phyloP scores from a whole-genome alignment of 2,329 filamentous ascomycete genomes.

The Chalara sp. region DNA sequence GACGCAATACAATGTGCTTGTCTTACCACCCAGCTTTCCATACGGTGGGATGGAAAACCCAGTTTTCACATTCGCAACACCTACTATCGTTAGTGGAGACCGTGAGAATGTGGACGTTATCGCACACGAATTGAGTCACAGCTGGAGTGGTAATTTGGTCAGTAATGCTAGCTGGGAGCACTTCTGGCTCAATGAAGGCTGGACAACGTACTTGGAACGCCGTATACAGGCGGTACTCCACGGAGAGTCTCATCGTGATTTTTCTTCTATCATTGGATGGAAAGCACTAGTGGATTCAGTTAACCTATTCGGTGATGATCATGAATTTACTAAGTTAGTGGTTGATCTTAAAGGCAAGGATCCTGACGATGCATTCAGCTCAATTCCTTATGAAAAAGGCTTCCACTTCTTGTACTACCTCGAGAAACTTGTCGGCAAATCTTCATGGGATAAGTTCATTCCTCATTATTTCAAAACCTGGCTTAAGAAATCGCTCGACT shows the following conservation, averaged over 20 bases:
- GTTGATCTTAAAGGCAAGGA: constrained; percentile 84
- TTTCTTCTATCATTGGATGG: constrained; percentile 95
- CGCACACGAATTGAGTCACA: constrained; percentile 71
- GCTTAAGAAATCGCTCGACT: constrained; percentile 81
- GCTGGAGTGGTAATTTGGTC: constrained; percentile 86
- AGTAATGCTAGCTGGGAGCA: constrained; percentile 77
- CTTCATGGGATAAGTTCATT: constrained; percentile 93
- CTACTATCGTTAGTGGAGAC: constrained; percentile 86
- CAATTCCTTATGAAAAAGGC: constrained; percentile 91
- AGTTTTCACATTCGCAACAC: constrained; percentile 90
- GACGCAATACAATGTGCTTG: constrained; percentile 91
- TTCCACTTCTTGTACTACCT: constrained; percentile 92
- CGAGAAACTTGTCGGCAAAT: constrained; percentile 74
- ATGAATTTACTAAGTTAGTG: constrained; percentile 89
- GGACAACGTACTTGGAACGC: constrained; percentile 92
- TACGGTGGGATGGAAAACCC: constrained; percentile 73
- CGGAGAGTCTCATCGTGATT: constrained; percentile 80
- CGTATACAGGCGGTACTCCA: constrained; percentile 72
- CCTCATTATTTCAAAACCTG: constrained; percentile 88
- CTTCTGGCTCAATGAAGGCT: constrained; percentile 72
- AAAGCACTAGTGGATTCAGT: constrained; percentile 75
- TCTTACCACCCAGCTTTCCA: constrained; percentile 84
- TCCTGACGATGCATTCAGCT: constrained; percentile 92
- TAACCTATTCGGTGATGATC: constrained; percentile 69
- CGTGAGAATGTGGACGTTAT: constrained; percentile 93